A percentile compares a stretch with the other conserved stretches of the same genome.
Conservation (phyloP, 371 early-diverging fungal genomes). For the Mucor circinelloides region DNA sequence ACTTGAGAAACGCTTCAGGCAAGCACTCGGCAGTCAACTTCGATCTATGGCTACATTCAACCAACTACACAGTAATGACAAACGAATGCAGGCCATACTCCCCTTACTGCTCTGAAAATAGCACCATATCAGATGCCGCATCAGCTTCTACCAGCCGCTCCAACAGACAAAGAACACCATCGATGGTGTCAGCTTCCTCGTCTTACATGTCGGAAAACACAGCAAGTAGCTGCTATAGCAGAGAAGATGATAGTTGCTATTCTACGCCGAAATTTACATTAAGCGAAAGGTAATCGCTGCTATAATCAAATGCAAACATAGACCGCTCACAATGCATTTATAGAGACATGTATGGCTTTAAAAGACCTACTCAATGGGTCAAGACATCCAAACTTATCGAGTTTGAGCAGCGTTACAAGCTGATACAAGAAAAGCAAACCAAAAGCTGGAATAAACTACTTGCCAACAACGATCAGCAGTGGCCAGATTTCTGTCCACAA, state of each 20-base stretch:
- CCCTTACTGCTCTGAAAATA: slow-evolving; percentile 7
- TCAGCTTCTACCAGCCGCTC: neutral
- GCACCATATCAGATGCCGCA: neutral
- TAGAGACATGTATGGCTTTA: slow-evolving; percentile 70
- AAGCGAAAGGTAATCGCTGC: neutral
- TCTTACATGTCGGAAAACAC: slow-evolving; percentile 6
- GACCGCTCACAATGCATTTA: neutral
- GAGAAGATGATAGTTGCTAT: neutral
- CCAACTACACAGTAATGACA: neutral
- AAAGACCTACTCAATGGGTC: slow-evolving; percentile 59
- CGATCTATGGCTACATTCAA: neutral
- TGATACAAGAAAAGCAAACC: slow-evolving; percentile 49
- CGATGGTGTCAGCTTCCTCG: slow-evolving; percentile 7
- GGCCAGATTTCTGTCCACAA: slow-evolving; percentile 53
- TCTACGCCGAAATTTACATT: neutral
- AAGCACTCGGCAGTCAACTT: neutral
- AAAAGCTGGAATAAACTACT: slow-evolving; percentile 56
- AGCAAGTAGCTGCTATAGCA: neutral
- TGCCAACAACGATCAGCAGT: slow-evolving; percentile 43
- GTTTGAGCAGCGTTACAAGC: slow-evolving; percentile 57
- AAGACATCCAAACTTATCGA: slow-evolving; percentile 43
- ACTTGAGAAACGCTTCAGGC: neutral
- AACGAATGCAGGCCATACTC: slow-evolving; percentile 20
- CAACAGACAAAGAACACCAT: slow-evolving; percentile 14
- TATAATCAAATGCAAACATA: neutral